These are phyloP conservation scores for Fraxinus albicans DNA, from an alignment of 305 asterid species.

Conservation along the genomic window DNA sequence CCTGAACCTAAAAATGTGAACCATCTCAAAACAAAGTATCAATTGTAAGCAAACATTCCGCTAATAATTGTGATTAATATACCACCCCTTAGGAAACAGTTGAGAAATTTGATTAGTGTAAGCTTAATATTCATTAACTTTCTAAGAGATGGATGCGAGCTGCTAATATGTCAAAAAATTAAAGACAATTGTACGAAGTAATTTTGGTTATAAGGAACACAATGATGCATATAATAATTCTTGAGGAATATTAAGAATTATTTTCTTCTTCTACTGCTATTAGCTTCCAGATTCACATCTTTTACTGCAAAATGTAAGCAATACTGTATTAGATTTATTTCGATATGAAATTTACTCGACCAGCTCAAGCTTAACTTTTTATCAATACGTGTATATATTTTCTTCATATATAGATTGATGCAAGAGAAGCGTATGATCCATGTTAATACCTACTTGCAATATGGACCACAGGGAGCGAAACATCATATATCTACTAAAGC, in stretches of 20 bases:
- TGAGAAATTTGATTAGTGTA: too few relatives aligned
- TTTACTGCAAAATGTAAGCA: conserved; percentile 75
- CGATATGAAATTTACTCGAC: conserved; percentile 2
- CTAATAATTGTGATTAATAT: too few relatives aligned
- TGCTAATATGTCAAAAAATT: too few relatives aligned
- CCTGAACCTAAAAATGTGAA: too few relatives aligned
- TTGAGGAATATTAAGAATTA: background rate
- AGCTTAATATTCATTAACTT: too few relatives aligned
- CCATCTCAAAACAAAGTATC: too few relatives aligned
- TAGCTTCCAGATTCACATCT: conserved; percentile 96
- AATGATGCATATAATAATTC: too few relatives aligned
- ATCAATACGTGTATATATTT: conserved; percentile 21
- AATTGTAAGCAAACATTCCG: too few relatives aligned
- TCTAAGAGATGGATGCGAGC: too few relatives aligned
- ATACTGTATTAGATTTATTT: conserved; percentile 21
- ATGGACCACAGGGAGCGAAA: conserved; percentile 60
- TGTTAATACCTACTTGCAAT: conserved; percentile 82
- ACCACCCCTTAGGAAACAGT: too few relatives aligned
- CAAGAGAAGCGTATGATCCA: conserved; percentile 93
- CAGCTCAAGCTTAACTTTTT: conserved; percentile 10
- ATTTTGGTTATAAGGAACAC: too few relatives aligned
- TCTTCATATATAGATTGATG: conserved; percentile 64
- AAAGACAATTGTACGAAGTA: too few relatives aligned
- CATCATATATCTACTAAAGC: background rate
- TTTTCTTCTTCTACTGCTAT: conserved; percentile 58